Evolutionary conservation across 108 stramenopile species (phyloP), one percentile per base, ranked within the genome.

Genomic region (Fragilaria radians): DNA sequence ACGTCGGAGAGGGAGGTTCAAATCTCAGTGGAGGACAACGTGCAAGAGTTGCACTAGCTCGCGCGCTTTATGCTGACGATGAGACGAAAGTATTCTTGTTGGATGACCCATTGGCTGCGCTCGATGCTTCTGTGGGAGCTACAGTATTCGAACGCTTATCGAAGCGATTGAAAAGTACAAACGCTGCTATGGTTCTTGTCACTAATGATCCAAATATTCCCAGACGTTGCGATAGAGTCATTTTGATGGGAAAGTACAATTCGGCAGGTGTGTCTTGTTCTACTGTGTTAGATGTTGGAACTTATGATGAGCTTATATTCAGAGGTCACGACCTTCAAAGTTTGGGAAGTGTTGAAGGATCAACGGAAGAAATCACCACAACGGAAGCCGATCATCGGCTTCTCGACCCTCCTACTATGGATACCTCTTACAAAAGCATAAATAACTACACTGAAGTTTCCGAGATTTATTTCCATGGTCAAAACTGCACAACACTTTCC

Each of bases 1-100:
- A 85, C 53, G 85, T 89, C 23, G 91, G 91, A 2, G 88, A 88
- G 71, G 80, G 71, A n/a, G 80, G 88, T 0, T 84, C 77, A 21
- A 64, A 69, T 50, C 72, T 97, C 0, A 73, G 70, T 34, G 96
- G 96, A 7, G 98, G 98, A 1, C 96, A 99, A 73, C 74, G 91
- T 24, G 95, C 94, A 34, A 69, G 97, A 42, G 75, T 98, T 29
- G 93, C 89, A 23, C 73, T 96, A 46, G 95, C 97, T 5, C 74
- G 88, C 5, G 85, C 88, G 0, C 49, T 85, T 21, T 85, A 85
- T 55, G 46, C 53, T 32, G 69, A 32, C 19, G 63, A 79, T 33
- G 59, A 78, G n/a, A 32, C 54, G 17, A 77, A 73, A 52, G 83
- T 85, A 4, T 77, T 75, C 32, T 25, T 85, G 0, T 33, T 85